phyloP scores from a whole-genome alignment of 179 eudicot species.

The Beta macrorhiza region DNA sequence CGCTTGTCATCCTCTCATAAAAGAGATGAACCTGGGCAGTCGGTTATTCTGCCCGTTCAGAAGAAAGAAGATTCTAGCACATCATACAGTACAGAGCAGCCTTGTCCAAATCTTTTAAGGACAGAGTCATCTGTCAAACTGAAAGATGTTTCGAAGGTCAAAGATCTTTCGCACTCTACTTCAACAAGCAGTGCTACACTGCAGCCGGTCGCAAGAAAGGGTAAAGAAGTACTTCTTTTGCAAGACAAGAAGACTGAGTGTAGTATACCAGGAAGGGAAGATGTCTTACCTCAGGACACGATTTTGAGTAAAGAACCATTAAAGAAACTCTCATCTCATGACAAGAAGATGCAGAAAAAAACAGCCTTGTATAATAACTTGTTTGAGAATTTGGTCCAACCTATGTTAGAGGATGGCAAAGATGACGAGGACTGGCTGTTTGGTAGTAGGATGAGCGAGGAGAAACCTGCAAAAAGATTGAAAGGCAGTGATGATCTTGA shows the following conservation, averaged over 20 bases:
- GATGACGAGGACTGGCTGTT: constrained; percentile 61
- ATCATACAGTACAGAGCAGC: not conserved
- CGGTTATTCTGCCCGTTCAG: not conserved
- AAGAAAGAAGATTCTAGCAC: not conserved
- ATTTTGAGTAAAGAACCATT: not conserved
- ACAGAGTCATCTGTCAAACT: no score
- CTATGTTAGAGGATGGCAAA: constrained; percentile 10
- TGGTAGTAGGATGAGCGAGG: constrained; percentile 26
- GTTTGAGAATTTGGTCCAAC: constrained; percentile 42
- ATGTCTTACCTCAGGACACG: constrained; percentile 19
- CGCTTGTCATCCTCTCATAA: constrained; percentile 35
- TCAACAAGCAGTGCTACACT: constrained; percentile 7
- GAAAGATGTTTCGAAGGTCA: not conserved
- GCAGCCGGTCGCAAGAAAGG: not conserved
- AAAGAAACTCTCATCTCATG: constrained; percentile 29
- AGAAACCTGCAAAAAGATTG: constrained; percentile 1
- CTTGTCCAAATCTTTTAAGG: not conserved
- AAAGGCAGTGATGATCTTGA: constrained; percentile 6
- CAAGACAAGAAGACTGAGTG: constrained; percentile 12
- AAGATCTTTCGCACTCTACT: not conserved
- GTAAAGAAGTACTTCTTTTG: not conserved
- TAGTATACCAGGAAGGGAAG: not conserved
- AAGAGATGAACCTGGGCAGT: constrained; percentile 28
- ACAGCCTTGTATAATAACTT: constrained; percentile 33
- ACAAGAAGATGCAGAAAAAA: constrained; percentile 24